Percentiles rank a stretch among this genome's conserved stretches.
Evolutionary conservation across 208 protist genomes (phyloP).

Genomic region (Trypanosoma vivax): DNA sequence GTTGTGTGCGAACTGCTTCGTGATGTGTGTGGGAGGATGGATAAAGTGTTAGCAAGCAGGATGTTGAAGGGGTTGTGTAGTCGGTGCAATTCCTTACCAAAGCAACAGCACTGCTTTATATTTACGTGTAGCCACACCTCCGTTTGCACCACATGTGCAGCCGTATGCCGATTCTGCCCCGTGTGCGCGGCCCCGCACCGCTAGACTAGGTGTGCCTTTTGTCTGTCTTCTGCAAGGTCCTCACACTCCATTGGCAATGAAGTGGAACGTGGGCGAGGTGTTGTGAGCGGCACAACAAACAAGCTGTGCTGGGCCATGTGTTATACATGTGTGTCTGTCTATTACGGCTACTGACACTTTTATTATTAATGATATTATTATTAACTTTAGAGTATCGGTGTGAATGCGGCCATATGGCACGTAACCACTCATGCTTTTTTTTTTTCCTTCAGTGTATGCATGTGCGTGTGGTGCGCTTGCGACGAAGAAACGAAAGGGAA

Average conservation of each 20-base stretch:
- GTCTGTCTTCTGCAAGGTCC: no score
- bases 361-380: no score
- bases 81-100: conserved; percentile 15
- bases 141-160: conserved; percentile 28
- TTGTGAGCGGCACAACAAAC: no score
- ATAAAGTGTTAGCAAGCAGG: conserved; percentile 32
- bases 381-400: no score
- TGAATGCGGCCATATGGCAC: no score
- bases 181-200: conserved; percentile 39
- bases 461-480: neutral
- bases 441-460: neutral
- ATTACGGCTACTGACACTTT: no score
- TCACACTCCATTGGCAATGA: no score
- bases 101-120: conserved; percentile 4
- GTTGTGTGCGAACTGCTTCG: conserved; percentile 29
- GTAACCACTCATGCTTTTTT: no score
- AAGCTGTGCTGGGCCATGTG: no score
- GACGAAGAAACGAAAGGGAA: conserved; percentile 6
- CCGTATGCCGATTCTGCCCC: conserved; percentile 27
- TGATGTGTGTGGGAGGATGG: conserved; percentile 27
- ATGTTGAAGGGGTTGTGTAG: conserved; percentile 39
- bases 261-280: no score
- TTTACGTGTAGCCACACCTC: conserved; percentile 40
- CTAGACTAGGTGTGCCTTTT: neutral
- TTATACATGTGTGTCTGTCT: no score